Evolutionary conservation across 495 filamentous ascomycete species (phyloP).

Genomic region (Tuber magnatum): DNA sequence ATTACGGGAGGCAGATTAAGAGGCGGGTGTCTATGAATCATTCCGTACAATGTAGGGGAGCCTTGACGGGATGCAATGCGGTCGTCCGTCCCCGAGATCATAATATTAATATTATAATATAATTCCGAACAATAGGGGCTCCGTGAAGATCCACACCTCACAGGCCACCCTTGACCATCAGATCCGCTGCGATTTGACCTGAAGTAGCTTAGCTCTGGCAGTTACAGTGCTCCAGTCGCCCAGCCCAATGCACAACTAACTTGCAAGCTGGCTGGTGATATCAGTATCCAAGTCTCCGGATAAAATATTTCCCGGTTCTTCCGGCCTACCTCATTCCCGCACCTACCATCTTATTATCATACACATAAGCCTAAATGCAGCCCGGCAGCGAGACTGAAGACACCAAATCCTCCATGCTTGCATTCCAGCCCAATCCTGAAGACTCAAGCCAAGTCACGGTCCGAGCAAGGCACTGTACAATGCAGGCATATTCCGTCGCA

Average conservation of each 20-base stretch:
- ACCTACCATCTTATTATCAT: too few relatives aligned
- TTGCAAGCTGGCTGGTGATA: background rate
- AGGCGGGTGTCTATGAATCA: too few relatives aligned
- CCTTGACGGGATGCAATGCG: background rate
- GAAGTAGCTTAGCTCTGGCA: background rate
- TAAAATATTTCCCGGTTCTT: too few relatives aligned
- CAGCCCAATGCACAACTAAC: background rate
- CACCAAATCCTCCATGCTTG: background rate
- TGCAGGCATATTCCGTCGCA: background rate
- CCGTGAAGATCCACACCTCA: background rate
- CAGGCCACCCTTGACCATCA: background rate
- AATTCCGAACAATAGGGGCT: background rate
- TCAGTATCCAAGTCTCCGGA: background rate
- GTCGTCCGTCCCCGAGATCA: too few relatives aligned
- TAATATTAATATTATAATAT: too few relatives aligned
- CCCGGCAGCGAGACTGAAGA: background rate
- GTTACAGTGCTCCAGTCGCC: background rate
- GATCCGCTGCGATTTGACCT: background rate
- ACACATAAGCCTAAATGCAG: too few relatives aligned
- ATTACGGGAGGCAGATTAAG: too few relatives aligned
- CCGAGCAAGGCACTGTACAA: background rate
- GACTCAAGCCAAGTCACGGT: background rate
- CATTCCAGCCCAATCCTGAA: background rate
- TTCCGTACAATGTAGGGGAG: background rate
- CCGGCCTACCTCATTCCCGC: too few relatives aligned